Evolutionary conservation across 148 eudicot species (phyloP), one percentile per base, ranked within the genome.

Genomic region (Camellia lanceoleosa): DNA sequence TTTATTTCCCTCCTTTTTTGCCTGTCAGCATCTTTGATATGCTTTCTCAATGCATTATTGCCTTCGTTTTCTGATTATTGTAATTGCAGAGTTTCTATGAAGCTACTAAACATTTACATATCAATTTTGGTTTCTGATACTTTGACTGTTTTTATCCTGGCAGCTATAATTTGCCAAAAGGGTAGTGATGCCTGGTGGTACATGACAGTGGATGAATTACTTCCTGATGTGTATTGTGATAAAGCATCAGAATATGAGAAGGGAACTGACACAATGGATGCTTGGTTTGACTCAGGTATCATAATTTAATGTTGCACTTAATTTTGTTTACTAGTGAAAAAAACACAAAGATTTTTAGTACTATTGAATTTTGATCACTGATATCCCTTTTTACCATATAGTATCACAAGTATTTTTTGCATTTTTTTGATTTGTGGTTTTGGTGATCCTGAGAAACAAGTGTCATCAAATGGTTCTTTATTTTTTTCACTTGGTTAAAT

Each of bases 181-280:
- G 98, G 99, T 71, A 97, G 98, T 76, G 99, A 97, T 88, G 98
- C 98, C 60, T 97, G 99, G 99, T 97, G 99, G 99, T 92, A 90
- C 80, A 86, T 94, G 97, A 78, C 68, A 61, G 92, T 92, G 65
- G 97, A 94, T 84, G 95, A 92, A 62, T 85, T 97, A 84, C 98
- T 97, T 85, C 97, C 99, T 62, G 92, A 88, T 60, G 83, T 78
- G 62, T 97, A 94, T 82, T 90, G 90, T 79, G 86, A 84, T 83
- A 87, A 90, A 85, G 98, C 99, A 67, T 82, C 90, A 12, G 87
- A 87, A 73, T 97, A 92, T 71, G 92, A 86, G 75, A 96, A 91
- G 85, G 52, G 52, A 49, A 49, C 7, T 49, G 52, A 49, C 1
- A 49, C 52, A 49, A 49, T 49, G 52, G 52, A 97, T 88, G 99